Percentiles rank a stretch among this genome's conserved stretches.
phyloP scores from a whole-genome alignment of 2,329 filamentous ascomycete species.

The Dactylellina drechsleri region DNA sequence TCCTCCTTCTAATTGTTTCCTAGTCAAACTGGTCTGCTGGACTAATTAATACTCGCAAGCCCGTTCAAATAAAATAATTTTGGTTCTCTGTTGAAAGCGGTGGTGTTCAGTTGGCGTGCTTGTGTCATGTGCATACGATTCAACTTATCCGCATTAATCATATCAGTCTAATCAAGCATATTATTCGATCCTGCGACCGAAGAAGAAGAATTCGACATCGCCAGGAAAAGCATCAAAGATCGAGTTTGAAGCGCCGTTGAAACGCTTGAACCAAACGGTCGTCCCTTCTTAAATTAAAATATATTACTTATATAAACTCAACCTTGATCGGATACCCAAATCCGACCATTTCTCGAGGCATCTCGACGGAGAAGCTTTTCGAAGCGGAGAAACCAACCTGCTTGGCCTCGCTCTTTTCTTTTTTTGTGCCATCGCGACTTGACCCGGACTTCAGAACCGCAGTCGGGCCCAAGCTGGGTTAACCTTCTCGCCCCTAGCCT shows the following conservation, averaged over 20 bases:
- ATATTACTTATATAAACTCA: neutral
- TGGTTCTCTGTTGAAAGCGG: neutral
- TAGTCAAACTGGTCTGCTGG: too few relatives aligned
- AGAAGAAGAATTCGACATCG: neutral
- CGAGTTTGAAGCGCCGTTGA: neutral
- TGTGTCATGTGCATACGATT: conserved; percentile 35
- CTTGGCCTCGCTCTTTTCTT: neutral
- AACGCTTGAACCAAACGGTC: too few relatives aligned
- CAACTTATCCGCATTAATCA: neutral
- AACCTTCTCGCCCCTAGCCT: too few relatives aligned
- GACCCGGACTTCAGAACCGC: neutral
- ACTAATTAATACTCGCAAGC: too few relatives aligned
- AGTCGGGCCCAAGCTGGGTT: too few relatives aligned
- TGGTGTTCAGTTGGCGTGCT: conserved; percentile 27
- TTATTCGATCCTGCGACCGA: neutral
- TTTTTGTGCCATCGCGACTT: neutral
- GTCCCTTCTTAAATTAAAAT: too few relatives aligned
- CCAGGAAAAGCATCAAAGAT: neutral
- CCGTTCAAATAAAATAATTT: too few relatives aligned
- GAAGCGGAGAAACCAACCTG: neutral
- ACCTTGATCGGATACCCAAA: too few relatives aligned
- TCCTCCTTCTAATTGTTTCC: too few relatives aligned
- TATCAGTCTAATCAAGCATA: neutral
- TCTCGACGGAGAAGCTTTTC: conserved; percentile 7
- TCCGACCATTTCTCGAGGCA: neutral